Conservation (phyloP, 1,284 basidiomycete genomes). For the Peniophora sp. region DNA sequence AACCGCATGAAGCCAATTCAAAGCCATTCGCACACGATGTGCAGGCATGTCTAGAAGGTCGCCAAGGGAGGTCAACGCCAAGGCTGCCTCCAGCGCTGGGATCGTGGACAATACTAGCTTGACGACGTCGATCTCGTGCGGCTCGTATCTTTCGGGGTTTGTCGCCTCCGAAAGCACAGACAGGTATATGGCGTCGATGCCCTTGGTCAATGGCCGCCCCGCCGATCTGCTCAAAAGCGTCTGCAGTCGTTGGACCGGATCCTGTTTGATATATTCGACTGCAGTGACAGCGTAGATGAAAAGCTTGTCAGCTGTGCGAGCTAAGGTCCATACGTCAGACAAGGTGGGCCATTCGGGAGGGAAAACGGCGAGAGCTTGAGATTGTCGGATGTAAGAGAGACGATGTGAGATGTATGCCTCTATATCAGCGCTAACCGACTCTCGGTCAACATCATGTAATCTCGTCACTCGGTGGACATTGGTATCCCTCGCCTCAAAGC, state of each 20-base stretch:
- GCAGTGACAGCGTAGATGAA: neutral
- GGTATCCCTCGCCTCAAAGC: neutral
- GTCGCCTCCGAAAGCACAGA: neutral
- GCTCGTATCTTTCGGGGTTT: neutral
- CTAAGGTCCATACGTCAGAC: neutral
- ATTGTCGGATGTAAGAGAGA: neutral
- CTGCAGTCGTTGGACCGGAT: neutral
- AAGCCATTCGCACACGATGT: neutral
- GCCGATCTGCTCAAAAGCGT: neutral
- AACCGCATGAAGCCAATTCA: neutral
- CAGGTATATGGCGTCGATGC: constrained; percentile 1
- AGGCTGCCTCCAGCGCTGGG: neutral
- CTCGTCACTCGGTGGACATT: too few relatives aligned
- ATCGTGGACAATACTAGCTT: neutral
- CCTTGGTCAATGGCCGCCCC: neutral
- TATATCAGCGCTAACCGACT: neutral
- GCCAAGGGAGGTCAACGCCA: neutral
- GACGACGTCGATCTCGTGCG: neutral
- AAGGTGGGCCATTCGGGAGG: neutral
- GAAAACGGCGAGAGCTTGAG: neutral
- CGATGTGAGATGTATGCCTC: neutral
- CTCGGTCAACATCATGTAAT: neutral
- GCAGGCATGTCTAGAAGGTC: neutral
- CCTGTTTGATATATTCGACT: neutral
- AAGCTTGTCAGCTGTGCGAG: neutral